Percentiles rank a stretch among this genome's conserved stretches.
phyloP scores from a whole-genome alignment of 2,329 filamentous ascomycete species.

The Grosmannia clavigera region DNA sequence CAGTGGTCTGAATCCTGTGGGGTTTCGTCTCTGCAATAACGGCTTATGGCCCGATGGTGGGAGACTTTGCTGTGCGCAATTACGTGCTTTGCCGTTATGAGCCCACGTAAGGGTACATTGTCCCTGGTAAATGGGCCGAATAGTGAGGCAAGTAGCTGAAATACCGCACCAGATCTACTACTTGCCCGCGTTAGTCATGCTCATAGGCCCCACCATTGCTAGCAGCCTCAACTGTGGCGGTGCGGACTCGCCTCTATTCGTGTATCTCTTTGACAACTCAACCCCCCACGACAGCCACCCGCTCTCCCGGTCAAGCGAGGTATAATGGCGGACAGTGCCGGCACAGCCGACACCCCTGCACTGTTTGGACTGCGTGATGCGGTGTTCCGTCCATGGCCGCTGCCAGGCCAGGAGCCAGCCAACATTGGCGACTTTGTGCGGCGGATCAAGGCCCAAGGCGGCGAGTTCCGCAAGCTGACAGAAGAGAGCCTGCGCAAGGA shows the following conservation, averaged over 20 bases:
- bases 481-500: slow-evolving; percentile 61
- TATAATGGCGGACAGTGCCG: slow-evolving; percentile 6
- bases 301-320: no score
- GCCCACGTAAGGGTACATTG: not conserved
- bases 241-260: no score
- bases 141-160: not conserved
- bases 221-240: no score
- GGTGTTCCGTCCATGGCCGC: slow-evolving; percentile 47
- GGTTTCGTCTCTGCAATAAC: not conserved
- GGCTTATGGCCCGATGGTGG: not conserved
- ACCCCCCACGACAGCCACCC: not conserved
- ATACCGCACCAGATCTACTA: no score
- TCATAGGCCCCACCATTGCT: no score
- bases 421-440: slow-evolving; percentile 62
- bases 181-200: no score
- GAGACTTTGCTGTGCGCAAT: not conserved
- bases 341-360: not conserved
- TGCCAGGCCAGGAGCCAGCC: slow-evolving; percentile 42
- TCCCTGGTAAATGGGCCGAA: not conserved
- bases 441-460: slow-evolving; percentile 66
- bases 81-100: not conserved
- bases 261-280: not conserved
- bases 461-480: slow-evolving; percentile 69
- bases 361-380: slow-evolving; percentile 12
- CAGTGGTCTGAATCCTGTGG: not conserved